A percentile compares a stretch with the other conserved stretches of the same genome.
These are phyloP conservation scores for Cystofilobasidium bisporidii DNA, from an alignment of 768 basidiomycete species.

Conservation along the genomic window DNA sequence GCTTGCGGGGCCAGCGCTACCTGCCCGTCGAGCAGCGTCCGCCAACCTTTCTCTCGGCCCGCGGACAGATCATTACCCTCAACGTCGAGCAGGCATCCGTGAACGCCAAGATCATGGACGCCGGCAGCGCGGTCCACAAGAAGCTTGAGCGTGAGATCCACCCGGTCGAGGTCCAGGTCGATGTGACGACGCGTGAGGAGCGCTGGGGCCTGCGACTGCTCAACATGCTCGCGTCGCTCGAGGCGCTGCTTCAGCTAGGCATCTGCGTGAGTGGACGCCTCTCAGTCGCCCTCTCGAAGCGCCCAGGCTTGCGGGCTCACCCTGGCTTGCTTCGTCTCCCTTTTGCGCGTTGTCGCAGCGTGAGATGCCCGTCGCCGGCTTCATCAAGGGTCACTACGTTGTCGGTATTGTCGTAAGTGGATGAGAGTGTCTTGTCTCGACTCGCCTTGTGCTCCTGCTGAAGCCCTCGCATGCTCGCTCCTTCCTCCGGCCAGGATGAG, in stretches of 20 bases:
- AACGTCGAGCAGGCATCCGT: slow-evolving; percentile 37
- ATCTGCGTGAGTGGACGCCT: slow-evolving; percentile 25
- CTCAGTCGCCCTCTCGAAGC: no score
- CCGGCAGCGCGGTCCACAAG: slow-evolving; percentile 21
- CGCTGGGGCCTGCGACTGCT: slow-evolving; percentile 17
- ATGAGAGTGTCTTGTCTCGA: no score
- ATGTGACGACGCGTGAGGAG: slow-evolving; percentile 18
- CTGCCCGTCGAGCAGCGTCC: slow-evolving; percentile 37
- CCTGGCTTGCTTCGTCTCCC: no score
- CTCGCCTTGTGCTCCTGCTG: no score
- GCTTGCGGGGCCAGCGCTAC: slow-evolving; percentile 37
- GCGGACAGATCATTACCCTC: slow-evolving; percentile 37
- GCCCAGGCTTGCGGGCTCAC: no score
- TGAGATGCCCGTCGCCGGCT: slow-evolving; percentile 27
- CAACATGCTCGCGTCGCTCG: slow-evolving; percentile 19
- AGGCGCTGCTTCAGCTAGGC: slow-evolving; percentile 20
- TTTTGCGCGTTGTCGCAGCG: no score
- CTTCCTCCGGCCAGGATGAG: not conserved
- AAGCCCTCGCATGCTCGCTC: no score
- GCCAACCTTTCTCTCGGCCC: slow-evolving; percentile 32
- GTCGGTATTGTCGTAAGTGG: slow-evolving; percentile 19
- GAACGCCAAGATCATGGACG: slow-evolving; percentile 38
- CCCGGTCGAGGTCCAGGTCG: slow-evolving; percentile 21
- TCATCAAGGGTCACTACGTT: slow-evolving; percentile 19
- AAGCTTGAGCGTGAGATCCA: slow-evolving; percentile 23